Evolutionary conservation across 2,329 filamentous ascomycete species (phyloP).

Genomic region (Sarocladium strictum): DNA sequence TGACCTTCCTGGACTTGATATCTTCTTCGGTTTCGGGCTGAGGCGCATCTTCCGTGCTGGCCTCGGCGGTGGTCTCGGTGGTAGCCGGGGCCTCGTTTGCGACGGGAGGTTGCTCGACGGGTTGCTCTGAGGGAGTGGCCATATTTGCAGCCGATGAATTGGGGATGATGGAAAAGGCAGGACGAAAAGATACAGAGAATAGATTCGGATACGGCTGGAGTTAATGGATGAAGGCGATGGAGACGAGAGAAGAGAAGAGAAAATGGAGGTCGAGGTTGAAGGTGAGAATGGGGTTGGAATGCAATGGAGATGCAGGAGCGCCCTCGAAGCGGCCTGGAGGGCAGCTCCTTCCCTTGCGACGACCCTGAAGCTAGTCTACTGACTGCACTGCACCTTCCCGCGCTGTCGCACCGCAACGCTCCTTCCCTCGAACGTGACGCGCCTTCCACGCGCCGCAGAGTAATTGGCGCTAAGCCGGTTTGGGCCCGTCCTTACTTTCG

Average conservation of each 20-base stretch:
- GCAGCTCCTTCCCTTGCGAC: background rate
- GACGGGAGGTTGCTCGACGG: background rate
- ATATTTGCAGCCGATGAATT: conserved; percentile 14
- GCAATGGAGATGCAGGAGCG: background rate
- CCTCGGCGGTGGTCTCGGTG: background rate
- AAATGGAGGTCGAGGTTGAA: background rate
- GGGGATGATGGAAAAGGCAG: background rate
- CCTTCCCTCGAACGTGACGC: background rate
- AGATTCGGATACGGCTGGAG: no score
- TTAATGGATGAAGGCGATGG: background rate
- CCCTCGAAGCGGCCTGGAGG: background rate
- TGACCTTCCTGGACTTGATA: conserved; percentile 50
- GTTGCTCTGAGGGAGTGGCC: conserved; percentile 24
- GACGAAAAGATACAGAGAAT: no score
- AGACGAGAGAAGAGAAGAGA: background rate
- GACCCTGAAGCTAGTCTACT: background rate
- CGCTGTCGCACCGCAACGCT: background rate
- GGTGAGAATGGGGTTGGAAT: background rate
- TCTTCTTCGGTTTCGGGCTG: conserved; percentile 31
- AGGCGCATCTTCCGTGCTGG: no score
- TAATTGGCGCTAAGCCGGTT: conserved; percentile 4
- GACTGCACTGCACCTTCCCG: background rate
- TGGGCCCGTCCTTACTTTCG: background rate
- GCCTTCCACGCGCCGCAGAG: background rate
- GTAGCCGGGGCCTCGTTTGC: background rate